phyloP scores from a whole-genome alignment of 768 basidiomycete genomes.

The Daedalea quercina region DNA sequence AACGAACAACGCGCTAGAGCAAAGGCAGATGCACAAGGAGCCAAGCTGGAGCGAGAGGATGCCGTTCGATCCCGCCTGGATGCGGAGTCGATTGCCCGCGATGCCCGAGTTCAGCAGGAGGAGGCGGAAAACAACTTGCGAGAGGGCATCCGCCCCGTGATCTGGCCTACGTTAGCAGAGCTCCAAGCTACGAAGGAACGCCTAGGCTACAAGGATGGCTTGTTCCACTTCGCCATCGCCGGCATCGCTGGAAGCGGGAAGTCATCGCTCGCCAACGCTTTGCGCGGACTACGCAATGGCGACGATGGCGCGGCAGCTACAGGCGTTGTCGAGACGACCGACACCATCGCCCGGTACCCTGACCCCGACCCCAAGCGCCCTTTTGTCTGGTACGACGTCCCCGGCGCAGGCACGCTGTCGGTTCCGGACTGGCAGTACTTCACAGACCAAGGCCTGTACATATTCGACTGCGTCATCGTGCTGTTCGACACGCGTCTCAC shows the following conservation, averaged over 20 bases:
- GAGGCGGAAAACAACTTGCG: background rate
- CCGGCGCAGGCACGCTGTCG: slow-evolving; percentile 1
- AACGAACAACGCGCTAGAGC: too few relatives aligned
- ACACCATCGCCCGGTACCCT: background rate
- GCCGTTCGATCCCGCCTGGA: too few relatives aligned
- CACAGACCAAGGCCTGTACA: background rate
- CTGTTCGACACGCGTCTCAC: background rate
- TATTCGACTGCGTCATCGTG: background rate
- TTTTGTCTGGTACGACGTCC: slow-evolving; percentile 1
- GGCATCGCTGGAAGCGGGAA: background rate
- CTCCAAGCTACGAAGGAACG: background rate
- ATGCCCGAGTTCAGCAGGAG: background rate
- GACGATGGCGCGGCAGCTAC: background rate
- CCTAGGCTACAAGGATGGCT: background rate
- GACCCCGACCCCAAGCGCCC: background rate
- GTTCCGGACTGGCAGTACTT: slow-evolving; percentile 1
- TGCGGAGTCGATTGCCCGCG: too few relatives aligned
- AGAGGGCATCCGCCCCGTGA: background rate
- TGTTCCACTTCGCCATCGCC: slow-evolving; percentile 3
- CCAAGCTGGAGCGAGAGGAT: too few relatives aligned
- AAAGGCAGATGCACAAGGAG: too few relatives aligned
- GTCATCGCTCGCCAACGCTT: slow-evolving; percentile 1
- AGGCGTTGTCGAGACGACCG: slow-evolving; percentile 1
- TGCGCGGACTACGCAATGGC: background rate
- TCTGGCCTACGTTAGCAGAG: background rate